phyloP scores from a whole-genome alignment of 1,139 yeast genomes.

The Scheffersomyces quercinus region DNA sequence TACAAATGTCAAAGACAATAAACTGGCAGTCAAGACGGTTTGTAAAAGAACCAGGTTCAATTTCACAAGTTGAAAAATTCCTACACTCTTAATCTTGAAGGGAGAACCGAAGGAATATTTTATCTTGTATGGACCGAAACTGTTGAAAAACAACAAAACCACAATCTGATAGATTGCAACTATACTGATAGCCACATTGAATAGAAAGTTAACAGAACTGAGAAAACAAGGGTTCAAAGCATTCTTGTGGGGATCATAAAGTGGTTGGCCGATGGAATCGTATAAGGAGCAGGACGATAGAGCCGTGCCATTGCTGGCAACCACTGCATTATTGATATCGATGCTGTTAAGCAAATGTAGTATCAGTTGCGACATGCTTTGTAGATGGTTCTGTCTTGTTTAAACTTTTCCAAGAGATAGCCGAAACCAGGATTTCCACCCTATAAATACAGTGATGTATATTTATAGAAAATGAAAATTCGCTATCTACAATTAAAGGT shows the following conservation, averaged over 20 bases:
- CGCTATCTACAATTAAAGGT: too few species aligned
- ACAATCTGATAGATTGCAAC: slow-evolving; percentile 19
- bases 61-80: slow-evolving; percentile 24
- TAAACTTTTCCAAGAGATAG: too few species aligned
- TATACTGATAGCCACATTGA: slow-evolving; percentile 11
- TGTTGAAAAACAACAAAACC: slow-evolving; percentile 18
- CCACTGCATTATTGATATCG: not conserved
- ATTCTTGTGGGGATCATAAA: slow-evolving; percentile 24
- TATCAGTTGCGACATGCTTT: not conserved
- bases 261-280: slow-evolving; percentile 15
- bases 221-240: slow-evolving; percentile 36
- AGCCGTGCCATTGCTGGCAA: not conserved
- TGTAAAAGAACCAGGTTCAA: slow-evolving; percentile 25
- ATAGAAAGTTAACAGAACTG: slow-evolving; percentile 17
- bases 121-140: slow-evolving; percentile 27
- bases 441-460: too few species aligned
- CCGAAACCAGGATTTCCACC: too few species aligned
- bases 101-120: slow-evolving; percentile 33
- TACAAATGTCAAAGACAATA: slow-evolving; percentile 16
- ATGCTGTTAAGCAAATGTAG: not conserved
- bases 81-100: slow-evolving; percentile 27
- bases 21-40: slow-evolving; percentile 14
- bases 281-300: slow-evolving; percentile 3
- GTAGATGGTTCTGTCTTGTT: too few species aligned
- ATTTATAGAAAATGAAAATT: too few species aligned